A percentile compares a stretch with the other conserved stretches of the same genome.
phyloP scores from a whole-genome alignment of 176 grass and related monocot species.

The Lolium perenne region DNA sequence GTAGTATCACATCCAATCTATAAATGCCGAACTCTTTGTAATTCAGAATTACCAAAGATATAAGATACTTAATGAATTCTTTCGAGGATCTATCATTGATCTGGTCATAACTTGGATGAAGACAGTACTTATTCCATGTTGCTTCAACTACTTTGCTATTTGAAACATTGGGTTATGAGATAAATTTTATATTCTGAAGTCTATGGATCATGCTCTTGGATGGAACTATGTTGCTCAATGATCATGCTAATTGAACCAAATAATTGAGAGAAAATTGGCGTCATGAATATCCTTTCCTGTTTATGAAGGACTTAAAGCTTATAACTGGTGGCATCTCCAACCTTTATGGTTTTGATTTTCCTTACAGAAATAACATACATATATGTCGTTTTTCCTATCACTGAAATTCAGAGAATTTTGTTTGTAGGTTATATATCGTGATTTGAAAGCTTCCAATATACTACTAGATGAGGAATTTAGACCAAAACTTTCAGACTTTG shows the following conservation, averaged over 20 bases:
- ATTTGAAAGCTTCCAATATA: slow-evolving; percentile 83
- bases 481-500: slow-evolving; percentile 83
- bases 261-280: not conserved
- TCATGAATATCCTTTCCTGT: slow-evolving; percentile 6
- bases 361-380: not conserved
- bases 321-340: not conserved
- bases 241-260: slow-evolving; percentile 8
- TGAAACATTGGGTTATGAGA: not conserved
- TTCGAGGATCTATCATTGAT: not conserved
- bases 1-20: not conserved
- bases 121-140: slow-evolving; percentile 2
- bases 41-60: not conserved
- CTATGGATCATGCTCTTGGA: not conserved
- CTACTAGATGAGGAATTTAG: slow-evolving; percentile 72
- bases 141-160: not conserved
- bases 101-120: slow-evolving; percentile 13
- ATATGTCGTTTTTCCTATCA: not conserved
- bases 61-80: not conserved
- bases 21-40: slow-evolving; percentile 14
- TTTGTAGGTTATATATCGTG: slow-evolving; percentile 74
- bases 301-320: not conserved
- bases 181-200: slow-evolving; percentile 7
- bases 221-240: not conserved
- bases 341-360: slow-evolving; percentile 22
- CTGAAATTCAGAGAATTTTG: not conserved